Conservation (phyloP, 2,329 filamentous ascomycete genomes). For the Nakataea oryzae region DNA sequence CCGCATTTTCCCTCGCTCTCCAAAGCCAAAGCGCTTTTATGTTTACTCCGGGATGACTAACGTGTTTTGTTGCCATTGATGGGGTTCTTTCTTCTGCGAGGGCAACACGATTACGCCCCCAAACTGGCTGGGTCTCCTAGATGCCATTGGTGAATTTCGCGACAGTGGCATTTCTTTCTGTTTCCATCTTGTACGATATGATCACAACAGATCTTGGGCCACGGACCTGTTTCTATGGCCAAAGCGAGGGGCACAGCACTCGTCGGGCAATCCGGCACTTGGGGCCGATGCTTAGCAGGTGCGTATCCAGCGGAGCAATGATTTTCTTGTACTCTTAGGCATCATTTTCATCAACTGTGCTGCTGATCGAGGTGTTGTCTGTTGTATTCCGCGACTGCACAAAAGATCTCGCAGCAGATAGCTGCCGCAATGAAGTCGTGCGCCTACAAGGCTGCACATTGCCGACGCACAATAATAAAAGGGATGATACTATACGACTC, state of each 20-base stretch:
- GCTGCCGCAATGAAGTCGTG: background rate
- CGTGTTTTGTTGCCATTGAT: background rate
- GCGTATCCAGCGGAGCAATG: background rate
- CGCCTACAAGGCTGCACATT: too few relatives aligned
- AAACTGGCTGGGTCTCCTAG: background rate
- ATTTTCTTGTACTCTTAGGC: too few relatives aligned
- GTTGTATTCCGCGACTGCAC: background rate
- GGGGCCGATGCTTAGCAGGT: background rate
- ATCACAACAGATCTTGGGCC: background rate
- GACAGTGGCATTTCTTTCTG: background rate
- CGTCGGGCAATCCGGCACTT: background rate
- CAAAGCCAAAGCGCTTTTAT: background rate
- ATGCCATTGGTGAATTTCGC: background rate
- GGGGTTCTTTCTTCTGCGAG: background rate
- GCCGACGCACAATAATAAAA: background rate
- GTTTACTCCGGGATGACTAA: background rate
- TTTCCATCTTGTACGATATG: background rate
- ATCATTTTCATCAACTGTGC: background rate
- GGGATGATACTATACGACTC: background rate
- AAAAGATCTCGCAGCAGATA: background rate
- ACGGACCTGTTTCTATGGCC: background rate
- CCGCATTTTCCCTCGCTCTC: background rate
- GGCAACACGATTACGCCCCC: background rate
- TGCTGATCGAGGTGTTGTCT: background rate
- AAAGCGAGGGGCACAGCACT: background rate